phyloP scores from a whole-genome alignment of 768 basidiomycete species.

The Mycena venus region DNA sequence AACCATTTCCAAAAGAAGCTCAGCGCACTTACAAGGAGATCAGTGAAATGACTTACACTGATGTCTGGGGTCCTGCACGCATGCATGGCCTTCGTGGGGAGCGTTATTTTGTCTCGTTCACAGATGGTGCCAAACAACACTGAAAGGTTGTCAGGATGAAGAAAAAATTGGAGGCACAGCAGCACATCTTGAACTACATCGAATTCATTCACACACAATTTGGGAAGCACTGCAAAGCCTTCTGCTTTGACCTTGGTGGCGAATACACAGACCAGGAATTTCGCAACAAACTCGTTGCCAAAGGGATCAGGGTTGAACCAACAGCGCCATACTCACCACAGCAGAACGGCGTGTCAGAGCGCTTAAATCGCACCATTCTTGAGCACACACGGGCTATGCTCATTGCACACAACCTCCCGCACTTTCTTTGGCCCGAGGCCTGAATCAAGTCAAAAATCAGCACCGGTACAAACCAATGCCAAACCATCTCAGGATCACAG shows the following conservation, averaged over 20 bases:
- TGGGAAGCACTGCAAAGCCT: constrained; percentile 26
- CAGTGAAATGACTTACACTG: neutral
- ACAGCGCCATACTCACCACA: neutral
- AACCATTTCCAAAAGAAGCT: neutral
- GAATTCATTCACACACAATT: neutral
- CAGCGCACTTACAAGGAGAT: neutral
- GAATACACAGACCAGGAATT: neutral
- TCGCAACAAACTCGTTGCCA: neutral
- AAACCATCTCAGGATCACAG: neutral
- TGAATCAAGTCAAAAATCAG: neutral
- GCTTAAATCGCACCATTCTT: constrained; percentile 38
- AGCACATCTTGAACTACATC: neutral
- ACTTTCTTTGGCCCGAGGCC: constrained; percentile 40
- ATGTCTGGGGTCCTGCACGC: neutral
- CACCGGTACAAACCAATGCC: neutral
- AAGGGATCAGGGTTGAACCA: neutral
- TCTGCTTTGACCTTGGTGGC: constrained; percentile 3
- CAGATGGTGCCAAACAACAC: neutral
- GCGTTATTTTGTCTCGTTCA: neutral
- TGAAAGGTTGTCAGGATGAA: neutral
- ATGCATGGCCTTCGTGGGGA: neutral
- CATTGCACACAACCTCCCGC: constrained; percentile 32
- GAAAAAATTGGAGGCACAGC: neutral
- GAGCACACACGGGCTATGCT: constrained; percentile 40
- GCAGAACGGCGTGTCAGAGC: constrained; percentile 34